Percentiles rank a stretch among this genome's conserved stretches.
Conservation (phyloP, 2,329 filamentous ascomycete species). For the Chrysosporium queenslandicum region DNA sequence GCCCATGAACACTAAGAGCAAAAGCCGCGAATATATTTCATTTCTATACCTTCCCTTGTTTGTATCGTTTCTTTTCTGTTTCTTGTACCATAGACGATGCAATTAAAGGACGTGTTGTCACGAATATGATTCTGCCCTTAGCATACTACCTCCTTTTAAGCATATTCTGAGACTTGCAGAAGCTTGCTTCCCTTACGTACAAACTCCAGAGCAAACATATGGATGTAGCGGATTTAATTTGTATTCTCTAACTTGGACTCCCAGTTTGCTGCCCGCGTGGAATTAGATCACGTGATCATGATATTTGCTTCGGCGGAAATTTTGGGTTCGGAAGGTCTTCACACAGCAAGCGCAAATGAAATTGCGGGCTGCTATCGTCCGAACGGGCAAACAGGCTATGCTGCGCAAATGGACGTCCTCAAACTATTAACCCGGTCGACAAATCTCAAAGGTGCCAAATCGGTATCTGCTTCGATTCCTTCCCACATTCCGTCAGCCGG, state of each 20-base stretch:
- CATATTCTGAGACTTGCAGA: too few species aligned
- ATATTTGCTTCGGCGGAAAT: too few species aligned
- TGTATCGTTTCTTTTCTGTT: slow-evolving; percentile 26
- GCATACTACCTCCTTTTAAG: not conserved
- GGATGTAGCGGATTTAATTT: too few species aligned
- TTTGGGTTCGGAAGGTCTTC: not conserved
- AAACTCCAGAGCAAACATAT: too few species aligned
- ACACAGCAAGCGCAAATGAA: not conserved
- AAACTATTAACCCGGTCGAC: slow-evolving; percentile 38
- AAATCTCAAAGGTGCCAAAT: slow-evolving; percentile 30
- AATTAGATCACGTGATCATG: too few species aligned
- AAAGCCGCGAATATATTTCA: not conserved
- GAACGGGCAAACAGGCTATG: not conserved
- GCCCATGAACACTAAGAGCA: slow-evolving; percentile 33
- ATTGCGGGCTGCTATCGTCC: not conserved
- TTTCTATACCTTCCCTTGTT: slow-evolving; percentile 18
- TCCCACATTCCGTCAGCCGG: slow-evolving; percentile 33
- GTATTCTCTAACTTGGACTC: too few species aligned
- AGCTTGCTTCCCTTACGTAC: too few species aligned
- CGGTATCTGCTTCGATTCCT: slow-evolving; percentile 21
- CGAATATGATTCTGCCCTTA: not conserved
- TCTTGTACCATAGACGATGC: slow-evolving; percentile 41
- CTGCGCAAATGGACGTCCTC: slow-evolving; percentile 35
- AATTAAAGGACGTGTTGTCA: slow-evolving; percentile 29
- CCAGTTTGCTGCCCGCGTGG: too few species aligned